Evolutionary conservation across 805 yeast species (phyloP).

Genomic region (Yarrowia hollandica): DNA sequence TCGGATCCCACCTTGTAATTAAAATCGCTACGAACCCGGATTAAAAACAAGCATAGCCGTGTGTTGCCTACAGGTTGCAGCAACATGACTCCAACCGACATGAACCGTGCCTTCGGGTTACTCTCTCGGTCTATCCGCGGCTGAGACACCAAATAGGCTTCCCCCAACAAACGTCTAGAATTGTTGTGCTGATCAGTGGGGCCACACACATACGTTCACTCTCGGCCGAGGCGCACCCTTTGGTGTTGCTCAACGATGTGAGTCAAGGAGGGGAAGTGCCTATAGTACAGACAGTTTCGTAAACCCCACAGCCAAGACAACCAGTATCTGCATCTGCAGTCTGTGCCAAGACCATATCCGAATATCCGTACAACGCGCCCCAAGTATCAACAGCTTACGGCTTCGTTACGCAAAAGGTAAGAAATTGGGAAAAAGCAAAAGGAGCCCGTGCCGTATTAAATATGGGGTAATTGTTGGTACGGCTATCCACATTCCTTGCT

Average conservation of each 20-base stretch:
- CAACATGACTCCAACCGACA: not conserved
- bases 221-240: slow-evolving; percentile 9
- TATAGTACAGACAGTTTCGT: too few relatives aligned
- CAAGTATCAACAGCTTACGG: too few relatives aligned
- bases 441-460: too few relatives aligned
- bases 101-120: not conserved
- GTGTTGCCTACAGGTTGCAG: too few relatives aligned
- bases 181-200: slow-evolving; percentile 3
- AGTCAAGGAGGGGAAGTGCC: too few relatives aligned
- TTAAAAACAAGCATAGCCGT: too few relatives aligned
- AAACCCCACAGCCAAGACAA: too few relatives aligned
- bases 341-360: not conserved
- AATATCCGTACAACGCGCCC: too few relatives aligned
- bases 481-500: slow-evolving; percentile 11
- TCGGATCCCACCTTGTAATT: not conserved
- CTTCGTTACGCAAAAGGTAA: too few relatives aligned
- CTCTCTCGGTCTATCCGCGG: slow-evolving; percentile 6
- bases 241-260: too few relatives aligned
- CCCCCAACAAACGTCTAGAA: slow-evolving; percentile 6
- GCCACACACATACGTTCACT: not conserved
- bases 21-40: not conserved
- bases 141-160: not conserved
- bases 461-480: not conserved
- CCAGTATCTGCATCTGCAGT: too few relatives aligned
- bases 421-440: too few relatives aligned